Percentiles rank a stretch among this genome's conserved stretches.
Evolutionary conservation across 106 monocot genomes (phyloP).

Genomic region (Dioscorea alata): DNA sequence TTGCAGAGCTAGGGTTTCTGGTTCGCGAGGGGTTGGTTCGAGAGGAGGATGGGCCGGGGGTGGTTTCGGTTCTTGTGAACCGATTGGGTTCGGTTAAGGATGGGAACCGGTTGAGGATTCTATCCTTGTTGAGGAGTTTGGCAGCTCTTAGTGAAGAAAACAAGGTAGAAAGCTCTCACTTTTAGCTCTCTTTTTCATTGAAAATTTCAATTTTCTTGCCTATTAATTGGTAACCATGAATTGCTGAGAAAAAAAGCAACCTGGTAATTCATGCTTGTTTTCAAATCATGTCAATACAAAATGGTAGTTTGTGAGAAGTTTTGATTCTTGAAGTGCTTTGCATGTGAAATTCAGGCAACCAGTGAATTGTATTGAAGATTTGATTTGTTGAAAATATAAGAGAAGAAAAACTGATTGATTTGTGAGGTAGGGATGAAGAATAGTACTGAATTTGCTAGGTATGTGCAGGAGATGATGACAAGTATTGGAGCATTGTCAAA

Average conservation of each 20-base stretch:
- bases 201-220: not conserved
- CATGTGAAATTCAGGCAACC: not conserved
- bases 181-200: not conserved
- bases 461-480: slow-evolving; percentile 60
- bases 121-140: slow-evolving; percentile 41
- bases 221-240: not conserved
- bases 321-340: not conserved
- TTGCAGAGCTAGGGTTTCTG: slow-evolving; percentile 27
- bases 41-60: slow-evolving; percentile 14
- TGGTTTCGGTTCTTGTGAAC: slow-evolving; percentile 38
- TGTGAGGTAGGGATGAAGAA: not conserved
- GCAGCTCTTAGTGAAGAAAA: slow-evolving; percentile 22
- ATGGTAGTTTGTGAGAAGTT: not conserved
- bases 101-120: slow-evolving; percentile 41
- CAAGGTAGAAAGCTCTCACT: slow-evolving; percentile 38
- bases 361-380: not conserved
- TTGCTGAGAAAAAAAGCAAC: no score
- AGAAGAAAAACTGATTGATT: no score
- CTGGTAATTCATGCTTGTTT: no score
- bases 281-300: no score
- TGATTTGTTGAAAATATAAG: no score
- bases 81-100: slow-evolving; percentile 28
- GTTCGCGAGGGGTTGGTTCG: slow-evolving; percentile 25
- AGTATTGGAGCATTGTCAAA: slow-evolving; percentile 46
- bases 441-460: not conserved